Evolutionary conservation across 371 early-diverging fungal genomes (phyloP).

Genomic region (Zychaea mexicana): DNA sequence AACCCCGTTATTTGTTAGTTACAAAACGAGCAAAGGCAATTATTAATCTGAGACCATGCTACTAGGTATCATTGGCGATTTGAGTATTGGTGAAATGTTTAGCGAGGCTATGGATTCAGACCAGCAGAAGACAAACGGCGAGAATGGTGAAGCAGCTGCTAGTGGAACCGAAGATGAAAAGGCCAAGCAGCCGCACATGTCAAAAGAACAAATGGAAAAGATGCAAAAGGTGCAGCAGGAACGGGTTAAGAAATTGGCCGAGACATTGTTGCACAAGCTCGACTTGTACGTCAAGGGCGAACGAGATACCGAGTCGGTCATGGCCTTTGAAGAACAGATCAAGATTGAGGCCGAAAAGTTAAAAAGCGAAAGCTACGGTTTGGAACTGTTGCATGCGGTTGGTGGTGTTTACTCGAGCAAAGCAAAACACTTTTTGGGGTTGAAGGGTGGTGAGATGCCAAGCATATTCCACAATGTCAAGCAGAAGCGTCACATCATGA

Average conservation of each 20-base stretch:
- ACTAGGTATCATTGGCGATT: slow-evolving; percentile 51
- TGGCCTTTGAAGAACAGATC: slow-evolving; percentile 71
- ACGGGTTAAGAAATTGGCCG: slow-evolving; percentile 79
- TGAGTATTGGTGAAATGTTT: slow-evolving; percentile 48
- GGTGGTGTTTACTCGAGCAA: slow-evolving; percentile 88
- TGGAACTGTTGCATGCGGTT: slow-evolving; percentile 90
- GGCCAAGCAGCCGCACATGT: slow-evolving; percentile 27
- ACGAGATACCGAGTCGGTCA: slow-evolving; percentile 42
- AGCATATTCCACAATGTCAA: slow-evolving; percentile 65
- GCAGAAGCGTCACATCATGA: slow-evolving; percentile 83
- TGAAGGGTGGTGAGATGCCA: slow-evolving; percentile 60
- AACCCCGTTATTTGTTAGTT: background rate
- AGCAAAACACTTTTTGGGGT: slow-evolving; percentile 80
- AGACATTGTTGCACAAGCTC: slow-evolving; percentile 76
- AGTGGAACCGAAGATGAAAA: slow-evolving; percentile 3
- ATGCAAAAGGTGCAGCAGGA: slow-evolving; percentile 57
- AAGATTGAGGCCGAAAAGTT: slow-evolving; percentile 84
- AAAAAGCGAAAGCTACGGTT: slow-evolving; percentile 87
- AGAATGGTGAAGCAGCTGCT: slow-evolving; percentile 10
- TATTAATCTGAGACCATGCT: background rate
- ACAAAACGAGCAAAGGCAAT: background rate
- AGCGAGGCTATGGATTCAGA: slow-evolving; percentile 33
- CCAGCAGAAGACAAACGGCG: slow-evolving; percentile 4
- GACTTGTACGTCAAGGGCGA: slow-evolving; percentile 73
- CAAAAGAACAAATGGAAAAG: slow-evolving; percentile 64